phyloP scores from a whole-genome alignment of 768 basidiomycete species.

The Astraeus odoratus region DNA sequence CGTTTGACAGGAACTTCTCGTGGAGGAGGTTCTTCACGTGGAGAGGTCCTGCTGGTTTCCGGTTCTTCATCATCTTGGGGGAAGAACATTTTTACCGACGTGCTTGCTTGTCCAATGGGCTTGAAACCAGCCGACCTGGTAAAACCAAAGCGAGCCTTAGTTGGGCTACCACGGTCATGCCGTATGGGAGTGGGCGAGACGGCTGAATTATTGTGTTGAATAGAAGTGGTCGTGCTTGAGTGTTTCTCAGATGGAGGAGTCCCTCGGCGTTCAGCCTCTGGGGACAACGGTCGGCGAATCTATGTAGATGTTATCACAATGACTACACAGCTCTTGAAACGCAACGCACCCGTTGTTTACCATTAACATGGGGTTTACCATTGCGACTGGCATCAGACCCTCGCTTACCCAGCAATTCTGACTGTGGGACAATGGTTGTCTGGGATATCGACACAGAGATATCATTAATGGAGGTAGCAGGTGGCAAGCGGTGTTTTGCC shows the following conservation, averaged over 20 bases:
- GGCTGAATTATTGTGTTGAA: constrained; percentile 7
- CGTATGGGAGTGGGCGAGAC: constrained; percentile 11
- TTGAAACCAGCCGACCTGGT: constrained; percentile 52
- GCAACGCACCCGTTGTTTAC: constrained; percentile 28
- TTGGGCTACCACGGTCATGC: constrained; percentile 13
- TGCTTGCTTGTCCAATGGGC: constrained; percentile 50
- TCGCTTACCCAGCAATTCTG: constrained; percentile 14
- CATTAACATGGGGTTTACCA: constrained; percentile 32
- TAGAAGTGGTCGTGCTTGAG: constrained; percentile 10
- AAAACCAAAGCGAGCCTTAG: constrained; percentile 10
- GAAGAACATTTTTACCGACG: constrained; percentile 71
- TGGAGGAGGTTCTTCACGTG: constrained; percentile 10
- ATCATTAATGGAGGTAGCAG: constrained; percentile 34
- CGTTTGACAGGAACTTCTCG: constrained; percentile 25
- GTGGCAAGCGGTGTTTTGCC: constrained; percentile 59
- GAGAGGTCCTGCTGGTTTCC: constrained; percentile 18
- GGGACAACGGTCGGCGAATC: constrained; percentile 15
- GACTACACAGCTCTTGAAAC: background rate
- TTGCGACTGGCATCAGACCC: constrained; percentile 25
- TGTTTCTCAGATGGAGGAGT: constrained; percentile 24
- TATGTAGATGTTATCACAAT: constrained; percentile 11
- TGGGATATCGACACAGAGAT: constrained; percentile 27
- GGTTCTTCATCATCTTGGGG: constrained; percentile 71
- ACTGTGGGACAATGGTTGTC: constrained; percentile 17
- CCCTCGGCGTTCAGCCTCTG: constrained; percentile 16